Evolutionary conservation across 345 rosid genomes (phyloP).

Genomic region (Populus alba): DNA sequence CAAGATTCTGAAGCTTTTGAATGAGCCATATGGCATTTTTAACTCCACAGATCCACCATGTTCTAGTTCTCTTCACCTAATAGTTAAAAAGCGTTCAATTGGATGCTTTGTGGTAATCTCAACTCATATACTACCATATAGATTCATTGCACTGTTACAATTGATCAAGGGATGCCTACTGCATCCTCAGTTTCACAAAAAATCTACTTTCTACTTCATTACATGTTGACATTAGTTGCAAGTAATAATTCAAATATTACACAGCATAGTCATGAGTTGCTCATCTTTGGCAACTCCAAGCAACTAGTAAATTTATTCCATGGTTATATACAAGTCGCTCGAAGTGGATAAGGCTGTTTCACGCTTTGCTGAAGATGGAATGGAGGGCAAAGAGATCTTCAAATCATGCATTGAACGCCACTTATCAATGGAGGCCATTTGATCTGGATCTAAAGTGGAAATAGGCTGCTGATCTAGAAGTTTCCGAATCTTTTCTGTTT

Average conservation of each 20-base stretch:
- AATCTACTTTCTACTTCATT: background rate
- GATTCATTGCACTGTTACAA: background rate
- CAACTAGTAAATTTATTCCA: slow-evolving; percentile 22
- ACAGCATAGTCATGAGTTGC: background rate
- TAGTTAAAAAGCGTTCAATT: background rate
- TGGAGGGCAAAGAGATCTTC: slow-evolving; percentile 7
- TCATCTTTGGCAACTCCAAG: background rate
- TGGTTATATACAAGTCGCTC: slow-evolving; percentile 26
- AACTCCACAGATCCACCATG: too few relatives aligned
- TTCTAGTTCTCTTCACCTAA: background rate
- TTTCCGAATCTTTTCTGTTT: slow-evolving; percentile 49
- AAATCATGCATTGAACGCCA: slow-evolving; percentile 52
- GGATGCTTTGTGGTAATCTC: background rate
- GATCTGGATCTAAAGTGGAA: slow-evolving; percentile 41
- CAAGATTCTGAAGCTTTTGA: too few relatives aligned
- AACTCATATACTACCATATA: background rate
- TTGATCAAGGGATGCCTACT: background rate
- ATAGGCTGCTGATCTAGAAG: slow-evolving; percentile 40
- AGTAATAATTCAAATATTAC: background rate
- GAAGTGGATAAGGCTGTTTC: slow-evolving; percentile 10
- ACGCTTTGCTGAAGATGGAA: slow-evolving; percentile 17
- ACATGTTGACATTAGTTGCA: background rate
- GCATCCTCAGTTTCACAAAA: background rate
- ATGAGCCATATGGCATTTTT: too few relatives aligned
- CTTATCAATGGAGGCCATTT: slow-evolving; percentile 51